phyloP scores from a whole-genome alignment of 73 alveolate genomes.

The Durusdinium trenchii region DNA sequence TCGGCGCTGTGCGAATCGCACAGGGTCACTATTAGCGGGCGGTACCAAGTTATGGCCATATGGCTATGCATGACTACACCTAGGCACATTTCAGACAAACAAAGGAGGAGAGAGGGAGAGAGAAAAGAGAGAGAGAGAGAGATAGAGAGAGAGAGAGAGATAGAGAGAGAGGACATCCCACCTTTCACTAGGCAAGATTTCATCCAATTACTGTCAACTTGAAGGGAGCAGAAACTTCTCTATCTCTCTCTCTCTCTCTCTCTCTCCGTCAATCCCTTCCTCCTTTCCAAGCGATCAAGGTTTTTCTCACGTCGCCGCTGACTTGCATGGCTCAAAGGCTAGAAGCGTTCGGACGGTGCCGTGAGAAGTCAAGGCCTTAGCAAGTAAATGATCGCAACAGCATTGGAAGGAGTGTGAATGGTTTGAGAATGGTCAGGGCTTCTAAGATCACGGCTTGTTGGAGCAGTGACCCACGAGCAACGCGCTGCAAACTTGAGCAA shows the following conservation, averaged over 20 bases:
- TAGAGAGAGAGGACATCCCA: background rate
- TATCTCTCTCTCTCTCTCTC: too few relatives aligned
- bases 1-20: too few relatives aligned
- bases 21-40: too few relatives aligned
- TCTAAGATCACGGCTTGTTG: slow-evolving; percentile 20
- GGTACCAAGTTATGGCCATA: too few relatives aligned
- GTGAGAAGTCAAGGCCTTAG: slow-evolving; percentile 60
- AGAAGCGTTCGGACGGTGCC: slow-evolving; percentile 84
- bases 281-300: background rate
- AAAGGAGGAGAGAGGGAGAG: background rate
- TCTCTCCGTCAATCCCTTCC: background rate
- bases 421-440: too few relatives aligned
- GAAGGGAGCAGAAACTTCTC: too few relatives aligned
- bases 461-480: slow-evolving; percentile 66
- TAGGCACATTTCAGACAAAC: background rate
- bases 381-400: background rate
- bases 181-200: background rate
- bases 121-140: background rate
- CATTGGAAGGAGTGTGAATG: too few relatives aligned
- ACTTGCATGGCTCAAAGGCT: slow-evolving; percentile 51
- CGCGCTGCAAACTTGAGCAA: slow-evolving; percentile 79
- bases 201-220: background rate
- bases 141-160: background rate
- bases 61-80: too few relatives aligned
- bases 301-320: background rate